Base-by-base conservation (phyloP, 306 rosid genomes). In the Vigna reflexopilosa region DNA sequence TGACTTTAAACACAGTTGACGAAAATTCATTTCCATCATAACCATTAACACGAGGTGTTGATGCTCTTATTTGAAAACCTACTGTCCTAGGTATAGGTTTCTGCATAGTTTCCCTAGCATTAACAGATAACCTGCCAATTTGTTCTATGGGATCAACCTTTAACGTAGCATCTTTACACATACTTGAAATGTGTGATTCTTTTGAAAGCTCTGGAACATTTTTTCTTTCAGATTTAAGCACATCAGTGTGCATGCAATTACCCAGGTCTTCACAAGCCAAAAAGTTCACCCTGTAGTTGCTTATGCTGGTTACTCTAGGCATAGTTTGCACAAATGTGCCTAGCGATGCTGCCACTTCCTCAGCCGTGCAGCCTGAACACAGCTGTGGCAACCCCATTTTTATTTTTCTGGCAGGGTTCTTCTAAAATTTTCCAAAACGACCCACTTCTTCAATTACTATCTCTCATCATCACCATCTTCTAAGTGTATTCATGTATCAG, bases 351-450 rank as follows among this genome's bases (percentile, higher is more conserved):
- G 88, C 85, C 80, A 83, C 78, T 84, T 90, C 96, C 84, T 92
- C 96, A 13, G 81, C 87, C 79, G 84, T 58, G 80, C 81, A 75
- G 68, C 88, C 67, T 26, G 91, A 81, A 79, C 91, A 57, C 72
- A 85, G 83, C 47, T 92, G 91, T 56, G 96, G 91, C 58, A 90
- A 86, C 38, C 96, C 93, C 96, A 89, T 92, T 77, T 83, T 77
- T 76, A 42, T 22, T 70, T 22, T 69, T 34, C 52, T 44, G 44
- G 73, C 2, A 71, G 20, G 22, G 15, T 30, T 79, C 78, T 77
- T 83, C 80, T 20, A 24, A 66, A 80, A 83, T 3, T 40, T 59
- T 82, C 64, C 59, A 71, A 68, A 32, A 55, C 48, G 11, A 57
- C 56, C 50, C 38, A 54, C 59, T 87, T 69, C 19, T 56, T 68